phyloP scores from a whole-genome alignment of 257 asterid genomes.

The Lycium barbarum region DNA sequence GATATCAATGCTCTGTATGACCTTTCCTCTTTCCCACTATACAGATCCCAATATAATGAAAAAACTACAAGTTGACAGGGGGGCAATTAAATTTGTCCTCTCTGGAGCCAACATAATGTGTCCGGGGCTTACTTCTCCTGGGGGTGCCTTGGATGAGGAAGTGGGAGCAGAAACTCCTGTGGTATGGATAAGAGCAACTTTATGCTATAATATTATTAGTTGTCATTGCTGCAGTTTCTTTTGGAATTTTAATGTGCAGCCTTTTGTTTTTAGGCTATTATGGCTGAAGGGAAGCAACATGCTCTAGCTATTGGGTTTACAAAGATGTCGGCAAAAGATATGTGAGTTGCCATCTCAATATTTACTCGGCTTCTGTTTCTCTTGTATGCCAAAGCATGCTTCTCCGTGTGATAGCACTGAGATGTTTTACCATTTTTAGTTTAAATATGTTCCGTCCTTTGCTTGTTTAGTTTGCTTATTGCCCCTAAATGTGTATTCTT shows the following conservation, averaged over 20 bases:
- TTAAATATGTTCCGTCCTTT: slow-evolving; percentile 6
- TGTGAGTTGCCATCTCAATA: slow-evolving; percentile 64
- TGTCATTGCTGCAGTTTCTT: not conserved
- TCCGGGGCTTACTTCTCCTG: slow-evolving; percentile 99
- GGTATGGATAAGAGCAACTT: slow-evolving; percentile 43
- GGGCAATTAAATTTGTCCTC: slow-evolving; percentile 91
- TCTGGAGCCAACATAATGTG: slow-evolving; percentile 99
- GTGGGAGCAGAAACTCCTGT: slow-evolving; percentile 93
- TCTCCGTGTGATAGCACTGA: not conserved
- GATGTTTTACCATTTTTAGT: not conserved
- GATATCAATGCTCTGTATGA: not conserved
- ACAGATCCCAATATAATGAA: slow-evolving; percentile 98
- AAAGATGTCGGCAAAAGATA: slow-evolving; percentile 91
- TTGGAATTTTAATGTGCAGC: not conserved
- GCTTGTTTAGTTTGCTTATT: not conserved
- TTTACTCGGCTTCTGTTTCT: not conserved
- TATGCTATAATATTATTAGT: slow-evolving; percentile 11
- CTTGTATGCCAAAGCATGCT: slow-evolving; percentile 6
- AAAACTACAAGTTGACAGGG: slow-evolving; percentile 95
- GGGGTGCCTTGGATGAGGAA: slow-evolving; percentile 91
- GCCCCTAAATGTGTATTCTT: not conserved
- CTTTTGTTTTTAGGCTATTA: slow-evolving; percentile 74
- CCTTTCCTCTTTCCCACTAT: slow-evolving; percentile 31
- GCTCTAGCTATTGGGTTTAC: slow-evolving; percentile 99
- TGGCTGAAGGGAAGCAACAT: slow-evolving; percentile 99